Conservation (phyloP, 2,329 filamentous ascomycete species). For the Trichocomaceae sp. region DNA sequence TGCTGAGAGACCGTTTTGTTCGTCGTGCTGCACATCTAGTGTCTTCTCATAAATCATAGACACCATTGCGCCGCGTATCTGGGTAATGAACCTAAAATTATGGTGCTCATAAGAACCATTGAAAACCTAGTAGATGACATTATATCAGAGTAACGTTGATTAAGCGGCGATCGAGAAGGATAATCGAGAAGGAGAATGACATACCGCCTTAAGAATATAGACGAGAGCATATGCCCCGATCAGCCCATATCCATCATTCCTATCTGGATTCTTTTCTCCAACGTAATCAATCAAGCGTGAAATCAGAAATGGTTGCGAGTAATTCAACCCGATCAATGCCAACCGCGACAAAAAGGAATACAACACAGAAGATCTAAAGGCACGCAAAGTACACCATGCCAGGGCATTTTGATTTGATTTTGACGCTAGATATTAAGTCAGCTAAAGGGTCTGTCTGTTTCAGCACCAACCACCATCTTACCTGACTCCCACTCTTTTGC, state of each 20-base stretch:
- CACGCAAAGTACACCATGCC: slow-evolving; percentile 1
- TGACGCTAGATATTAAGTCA: neutral
- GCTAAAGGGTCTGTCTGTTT: neutral
- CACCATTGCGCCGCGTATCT: slow-evolving; percentile 38
- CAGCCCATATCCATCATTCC: slow-evolving; percentile 35
- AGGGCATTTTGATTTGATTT: slow-evolving; percentile 6
- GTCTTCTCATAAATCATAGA: slow-evolving; percentile 46
- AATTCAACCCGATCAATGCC: slow-evolving; percentile 29
- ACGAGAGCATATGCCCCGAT: slow-evolving; percentile 39
- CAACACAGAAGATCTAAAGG: slow-evolving; percentile 22
- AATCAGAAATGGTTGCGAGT: slow-evolving; percentile 34
- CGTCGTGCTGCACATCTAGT: slow-evolving; percentile 23
- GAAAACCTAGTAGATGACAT: slow-evolving; percentile 21
- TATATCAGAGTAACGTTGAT: too few species aligned
- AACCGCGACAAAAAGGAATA: slow-evolving; percentile 26
- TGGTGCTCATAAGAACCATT: slow-evolving; percentile 38
- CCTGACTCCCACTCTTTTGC: neutral
- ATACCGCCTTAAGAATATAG: slow-evolving; percentile 37
- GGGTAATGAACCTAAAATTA: slow-evolving; percentile 37
- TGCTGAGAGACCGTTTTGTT: slow-evolving; percentile 30
- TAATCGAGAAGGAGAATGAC: neutral
- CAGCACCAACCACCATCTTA: neutral
- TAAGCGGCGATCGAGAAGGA: too few species aligned
- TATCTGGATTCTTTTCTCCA: slow-evolving; percentile 20
- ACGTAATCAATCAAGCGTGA: slow-evolving; percentile 31